Base-by-base conservation (phyloP, 2,329 filamentous ascomycete species). In the Colletotrichum liriopes region DNA sequence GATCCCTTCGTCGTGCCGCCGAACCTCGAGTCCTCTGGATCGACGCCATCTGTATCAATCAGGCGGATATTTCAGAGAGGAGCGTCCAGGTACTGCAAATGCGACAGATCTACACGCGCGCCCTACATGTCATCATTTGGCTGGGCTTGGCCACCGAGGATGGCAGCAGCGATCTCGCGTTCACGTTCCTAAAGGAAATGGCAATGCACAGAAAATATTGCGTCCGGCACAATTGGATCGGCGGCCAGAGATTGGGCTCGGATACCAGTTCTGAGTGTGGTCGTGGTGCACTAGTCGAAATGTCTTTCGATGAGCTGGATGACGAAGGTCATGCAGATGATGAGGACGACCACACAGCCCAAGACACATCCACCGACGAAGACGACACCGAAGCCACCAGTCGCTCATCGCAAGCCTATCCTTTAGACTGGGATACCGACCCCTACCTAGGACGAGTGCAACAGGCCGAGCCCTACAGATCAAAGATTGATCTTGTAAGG, bases 71-170 rank as follows among this genome's bases (percentile, higher is more conserved):
- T 0, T 18, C 63, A 8, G 74, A 76, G 63, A 64, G 65, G 37
- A 70, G 55, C 41, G 11, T 39, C 1, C 75, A 76, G 49, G 65
- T 74, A 11, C 51, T 56, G 7, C 51, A 71, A 8, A 74, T 76
- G 67, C 49, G 56, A 1, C 29, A 65, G 14, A 73, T 74, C 35
- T 75, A 74, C 37, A 18, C 23, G 37, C 35, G 60, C 14, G 72
- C 74, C 1, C 9, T 6, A 12, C 52, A 54, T 32, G 68, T 71
- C 16, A 32, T 71, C 8, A 39, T 75, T 49, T 75, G 73, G 68
- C 66, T 74, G 16, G 73, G 65, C 12, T 20, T 37, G 16, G 43
- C 45, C 11, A n/a, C 35, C 1, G 55, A 41, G 7, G 43, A 61
- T 23, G 55, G 18, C 16, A 43, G 35, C 49, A 65, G 35, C 18